These are phyloP conservation scores for Candida sp. DNA, from an alignment of 1,139 yeast species.

Conservation along the genomic window DNA sequence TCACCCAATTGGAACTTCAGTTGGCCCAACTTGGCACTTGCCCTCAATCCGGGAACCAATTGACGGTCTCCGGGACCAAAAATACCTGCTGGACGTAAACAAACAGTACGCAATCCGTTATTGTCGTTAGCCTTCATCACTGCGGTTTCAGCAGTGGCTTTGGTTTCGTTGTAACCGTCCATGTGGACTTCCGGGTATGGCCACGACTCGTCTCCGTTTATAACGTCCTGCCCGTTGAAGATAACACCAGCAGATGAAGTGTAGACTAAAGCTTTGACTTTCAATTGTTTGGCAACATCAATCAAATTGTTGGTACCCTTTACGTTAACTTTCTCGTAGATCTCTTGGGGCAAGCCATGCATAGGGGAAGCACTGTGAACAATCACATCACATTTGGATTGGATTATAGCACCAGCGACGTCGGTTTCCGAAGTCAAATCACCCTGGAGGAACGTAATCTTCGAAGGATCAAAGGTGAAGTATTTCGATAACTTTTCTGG, in stretches of 20 bases:
- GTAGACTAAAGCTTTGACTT: constrained; percentile 77
- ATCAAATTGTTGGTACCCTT: constrained; percentile 84
- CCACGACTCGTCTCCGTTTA: constrained; percentile 92
- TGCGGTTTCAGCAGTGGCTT: constrained; percentile 87
- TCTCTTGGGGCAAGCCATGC: constrained; percentile 80
- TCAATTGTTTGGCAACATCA: constrained; percentile 58
- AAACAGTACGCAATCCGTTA: constrained; percentile 71
- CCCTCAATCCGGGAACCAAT: constrained; percentile 89
- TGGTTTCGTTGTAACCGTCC: constrained; percentile 98
- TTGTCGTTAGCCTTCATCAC: constrained; percentile 71
- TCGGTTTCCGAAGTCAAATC: constrained; percentile 82
- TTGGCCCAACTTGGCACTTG: constrained; percentile 84
- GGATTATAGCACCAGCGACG: constrained; percentile 63
- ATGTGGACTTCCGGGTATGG: constrained; percentile 91
- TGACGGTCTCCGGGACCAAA: constrained; percentile 99
- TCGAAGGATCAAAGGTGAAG: constrained; percentile 69
- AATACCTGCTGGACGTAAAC: constrained; percentile 96
- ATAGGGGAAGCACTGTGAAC: constrained; percentile 98
- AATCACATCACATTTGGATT: constrained; percentile 70
- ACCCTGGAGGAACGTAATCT: constrained; percentile 72
- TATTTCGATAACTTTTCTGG: constrained; percentile 72
- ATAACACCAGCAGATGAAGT: constrained; percentile 98
- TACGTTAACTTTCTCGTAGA: constrained; percentile 91
- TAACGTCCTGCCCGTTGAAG: constrained; percentile 89
- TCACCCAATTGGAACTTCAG: constrained; percentile 94